phyloP scores from a whole-genome alignment of 2,329 filamentous ascomycete genomes.

The Aspergillus sp. region DNA sequence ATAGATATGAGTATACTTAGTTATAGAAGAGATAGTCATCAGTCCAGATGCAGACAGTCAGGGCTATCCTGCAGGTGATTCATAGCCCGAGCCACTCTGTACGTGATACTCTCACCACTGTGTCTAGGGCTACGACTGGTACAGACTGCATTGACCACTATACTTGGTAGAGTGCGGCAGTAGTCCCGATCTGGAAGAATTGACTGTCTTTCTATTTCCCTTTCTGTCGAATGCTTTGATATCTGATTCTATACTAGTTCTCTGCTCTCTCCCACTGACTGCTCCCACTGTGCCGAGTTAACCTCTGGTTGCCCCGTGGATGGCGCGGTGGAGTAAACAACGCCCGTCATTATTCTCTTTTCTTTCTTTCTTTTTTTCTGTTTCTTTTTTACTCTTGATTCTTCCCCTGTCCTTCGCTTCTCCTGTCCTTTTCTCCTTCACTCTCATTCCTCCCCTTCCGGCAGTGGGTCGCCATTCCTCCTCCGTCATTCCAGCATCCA shows the following conservation, averaged over 20 bases:
- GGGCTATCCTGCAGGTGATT: too few relatives aligned
- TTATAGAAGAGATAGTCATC: too few relatives aligned
- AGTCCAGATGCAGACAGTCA: too few relatives aligned
- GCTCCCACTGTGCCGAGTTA: background rate
- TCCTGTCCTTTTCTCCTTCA: background rate
- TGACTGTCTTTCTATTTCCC: background rate
- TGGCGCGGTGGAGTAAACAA: conserved; percentile 12
- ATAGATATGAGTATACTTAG: too few relatives aligned
- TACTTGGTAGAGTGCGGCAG: too few relatives aligned
- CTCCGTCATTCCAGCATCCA: conserved; percentile 25
- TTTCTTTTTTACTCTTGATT: conserved; percentile 1
- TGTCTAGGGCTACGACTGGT: too few relatives aligned
- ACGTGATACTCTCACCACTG: too few relatives aligned
- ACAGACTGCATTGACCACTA: too few relatives aligned
- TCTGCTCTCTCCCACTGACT: too few relatives aligned
- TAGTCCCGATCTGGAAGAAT: too few relatives aligned
- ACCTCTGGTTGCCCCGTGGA: conserved; percentile 9
- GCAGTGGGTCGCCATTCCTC: conserved; percentile 10
- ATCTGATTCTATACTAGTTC: background rate
- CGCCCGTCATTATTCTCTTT: conserved; percentile 1
- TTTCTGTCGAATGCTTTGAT: background rate
- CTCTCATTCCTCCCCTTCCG: background rate
- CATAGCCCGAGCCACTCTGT: too few relatives aligned
- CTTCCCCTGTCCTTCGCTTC: background rate
- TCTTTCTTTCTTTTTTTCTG: conserved; percentile 1